phyloP scores from a whole-genome alignment of 2,329 filamentous ascomycete genomes.

The Microcyclospora pomicola region DNA sequence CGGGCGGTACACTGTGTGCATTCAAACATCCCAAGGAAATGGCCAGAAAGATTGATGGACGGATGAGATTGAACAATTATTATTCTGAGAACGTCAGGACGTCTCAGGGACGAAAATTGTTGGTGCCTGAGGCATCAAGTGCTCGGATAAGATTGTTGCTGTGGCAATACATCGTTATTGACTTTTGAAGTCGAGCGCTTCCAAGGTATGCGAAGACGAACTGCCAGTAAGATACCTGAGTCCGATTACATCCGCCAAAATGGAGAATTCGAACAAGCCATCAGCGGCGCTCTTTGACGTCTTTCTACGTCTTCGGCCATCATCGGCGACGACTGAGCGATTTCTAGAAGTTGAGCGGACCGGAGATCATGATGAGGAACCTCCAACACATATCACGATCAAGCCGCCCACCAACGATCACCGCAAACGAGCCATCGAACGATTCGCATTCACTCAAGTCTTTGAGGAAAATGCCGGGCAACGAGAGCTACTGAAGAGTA shows the following conservation, averaged over 20 bases:
- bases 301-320: slow-evolving; percentile 60
- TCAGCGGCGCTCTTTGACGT: slow-evolving; percentile 63
- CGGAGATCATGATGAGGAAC: slow-evolving; percentile 21
- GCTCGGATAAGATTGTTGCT: slow-evolving; percentile 1
- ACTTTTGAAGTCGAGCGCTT: background rate
- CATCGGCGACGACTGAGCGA: slow-evolving; percentile 39
- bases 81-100: too few species aligned
- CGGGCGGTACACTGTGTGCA: slow-evolving; percentile 32
- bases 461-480: slow-evolving; percentile 80
- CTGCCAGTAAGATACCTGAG: slow-evolving; percentile 1
- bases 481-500: slow-evolving; percentile 72
- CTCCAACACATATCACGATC: slow-evolving; percentile 38
- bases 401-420: slow-evolving; percentile 60
- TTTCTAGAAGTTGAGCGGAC: slow-evolving; percentile 63
- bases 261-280: slow-evolving; percentile 5
- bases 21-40: slow-evolving; percentile 25
- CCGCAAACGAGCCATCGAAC: slow-evolving; percentile 76
- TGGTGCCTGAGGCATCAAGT: too few species aligned
- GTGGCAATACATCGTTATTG: slow-evolving; percentile 1
- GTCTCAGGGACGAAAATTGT: too few species aligned
- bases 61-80: too few species aligned
- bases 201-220: background rate
- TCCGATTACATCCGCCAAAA: slow-evolving; percentile 1
- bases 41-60: background rate
- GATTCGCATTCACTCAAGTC: slow-evolving; percentile 85